These are phyloP conservation scores for Tulasnella sp. DNA, from an alignment of 768 basidiomycete species.

Conservation along the genomic window DNA sequence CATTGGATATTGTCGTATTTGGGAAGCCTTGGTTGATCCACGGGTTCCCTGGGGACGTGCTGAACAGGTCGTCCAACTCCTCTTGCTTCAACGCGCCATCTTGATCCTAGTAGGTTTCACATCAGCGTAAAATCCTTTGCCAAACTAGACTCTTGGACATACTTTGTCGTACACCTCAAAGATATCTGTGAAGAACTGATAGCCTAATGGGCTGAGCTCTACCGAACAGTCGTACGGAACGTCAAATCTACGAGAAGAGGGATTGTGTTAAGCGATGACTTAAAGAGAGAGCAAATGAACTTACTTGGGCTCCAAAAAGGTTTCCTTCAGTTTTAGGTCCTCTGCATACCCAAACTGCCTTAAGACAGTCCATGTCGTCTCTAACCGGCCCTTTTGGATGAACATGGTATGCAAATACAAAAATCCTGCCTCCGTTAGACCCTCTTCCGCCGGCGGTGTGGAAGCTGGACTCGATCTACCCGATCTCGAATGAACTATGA, in stretches of 20 bases:
- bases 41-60: constrained; percentile 93
- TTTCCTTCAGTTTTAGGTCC: constrained; percentile 79
- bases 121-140: not conserved
- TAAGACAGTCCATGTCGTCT: constrained; percentile 97
- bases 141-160: not conserved
- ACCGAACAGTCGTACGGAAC: constrained; percentile 90
- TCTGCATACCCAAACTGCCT: constrained; percentile 94
- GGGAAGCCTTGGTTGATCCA: constrained; percentile 65
- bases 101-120: constrained; percentile 54
- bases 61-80: constrained; percentile 83
- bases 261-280: constrained; percentile 17
- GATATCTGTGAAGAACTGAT: constrained; percentile 94
- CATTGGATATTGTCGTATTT: constrained; percentile 78
- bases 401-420: constrained; percentile 92
- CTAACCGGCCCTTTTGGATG: constrained; percentile 87
- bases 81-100: constrained; percentile 80
- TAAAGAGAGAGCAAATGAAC: constrained; percentile 24
- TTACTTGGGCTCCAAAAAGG: constrained; percentile 81
- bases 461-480: not conserved
- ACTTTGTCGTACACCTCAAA: constrained; percentile 95
- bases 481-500: constrained; percentile 32
- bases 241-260: constrained; percentile 55
- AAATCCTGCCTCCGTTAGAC: constrained; percentile 88
- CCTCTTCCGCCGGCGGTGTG: constrained; percentile 37
- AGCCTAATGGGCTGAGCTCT: constrained; percentile 86